A percentile compares a stretch with the other conserved stretches of the same genome.
Evolutionary conservation across 805 yeast genomes (phyloP).

Genomic region (Clavispora asparagi): DNA sequence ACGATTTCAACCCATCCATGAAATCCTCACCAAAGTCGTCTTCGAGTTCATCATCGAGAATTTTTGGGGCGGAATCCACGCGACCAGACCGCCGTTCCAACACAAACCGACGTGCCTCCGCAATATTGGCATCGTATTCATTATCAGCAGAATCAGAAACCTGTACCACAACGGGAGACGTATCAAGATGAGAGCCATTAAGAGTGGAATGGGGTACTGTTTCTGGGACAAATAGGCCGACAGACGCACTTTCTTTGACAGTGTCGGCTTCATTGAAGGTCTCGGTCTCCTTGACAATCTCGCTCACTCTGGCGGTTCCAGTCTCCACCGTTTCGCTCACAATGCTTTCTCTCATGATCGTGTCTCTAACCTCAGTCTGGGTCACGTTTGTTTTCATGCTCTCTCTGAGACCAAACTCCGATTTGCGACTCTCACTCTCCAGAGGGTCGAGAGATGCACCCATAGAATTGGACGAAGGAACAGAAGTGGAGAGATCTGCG

Average conservation of each 20-base stretch:
- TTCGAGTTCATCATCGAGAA: conserved; percentile 10
- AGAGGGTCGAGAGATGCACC: no score
- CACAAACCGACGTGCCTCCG: conserved; percentile 17
- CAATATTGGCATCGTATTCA: conserved; percentile 8
- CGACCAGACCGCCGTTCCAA: background rate
- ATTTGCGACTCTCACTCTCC: no score
- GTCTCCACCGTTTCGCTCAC: no score
- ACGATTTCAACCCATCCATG: conserved; percentile 14
- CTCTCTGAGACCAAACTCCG: no score
- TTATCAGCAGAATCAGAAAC: conserved; percentile 1
- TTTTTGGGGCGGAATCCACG: background rate
- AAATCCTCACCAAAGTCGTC: conserved; percentile 15
- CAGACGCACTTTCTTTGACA: background rate
- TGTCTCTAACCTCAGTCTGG: no score
- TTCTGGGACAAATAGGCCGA: no score
- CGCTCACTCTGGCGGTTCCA: background rate
- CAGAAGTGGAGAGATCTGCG: background rate
- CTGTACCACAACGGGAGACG: background rate
- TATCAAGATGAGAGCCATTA: no score
- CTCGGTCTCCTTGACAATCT: background rate
- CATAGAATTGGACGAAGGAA: background rate
- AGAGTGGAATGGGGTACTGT: no score
- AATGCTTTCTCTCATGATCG: no score
- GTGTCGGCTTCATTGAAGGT: background rate
- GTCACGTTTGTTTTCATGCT: no score